Conservation (phyloP, 2,329 filamentous ascomycete genomes). For the Dryadomyces sulphureus region DNA sequence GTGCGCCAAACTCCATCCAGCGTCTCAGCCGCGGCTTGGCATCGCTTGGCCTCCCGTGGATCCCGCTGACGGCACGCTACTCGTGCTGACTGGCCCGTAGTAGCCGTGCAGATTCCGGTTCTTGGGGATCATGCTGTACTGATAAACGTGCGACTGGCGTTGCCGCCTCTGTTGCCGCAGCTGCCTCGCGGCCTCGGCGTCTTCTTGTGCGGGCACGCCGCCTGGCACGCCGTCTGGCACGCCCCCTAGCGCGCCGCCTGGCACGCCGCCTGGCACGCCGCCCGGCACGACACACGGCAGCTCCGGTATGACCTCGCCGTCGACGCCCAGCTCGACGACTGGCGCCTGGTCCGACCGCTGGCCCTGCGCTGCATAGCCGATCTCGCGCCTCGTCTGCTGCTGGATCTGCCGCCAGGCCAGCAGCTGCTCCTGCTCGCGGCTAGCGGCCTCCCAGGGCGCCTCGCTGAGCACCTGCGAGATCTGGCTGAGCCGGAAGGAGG, state of each 20-base stretch:
- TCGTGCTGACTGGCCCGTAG: constrained; percentile 29
- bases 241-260: too few relatives aligned
- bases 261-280: too few relatives aligned
- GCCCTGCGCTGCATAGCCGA: background rate
- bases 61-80: too few relatives aligned
- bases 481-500: background rate
- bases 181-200: too few relatives aligned
- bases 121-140: too few relatives aligned
- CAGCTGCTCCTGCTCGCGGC: background rate
- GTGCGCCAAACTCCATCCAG: constrained; percentile 17
- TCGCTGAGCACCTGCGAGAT: too few relatives aligned
- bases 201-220: background rate
- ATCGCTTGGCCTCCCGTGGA: too few relatives aligned
- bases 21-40: constrained; percentile 27
- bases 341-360: too few relatives aligned
- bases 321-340: constrained; percentile 23
- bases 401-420: background rate
- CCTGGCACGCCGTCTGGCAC: too few relatives aligned
- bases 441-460: too few relatives aligned
- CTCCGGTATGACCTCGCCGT: constrained; percentile 19
- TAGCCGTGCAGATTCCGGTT: constrained; percentile 29
- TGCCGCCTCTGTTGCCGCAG: too few relatives aligned
- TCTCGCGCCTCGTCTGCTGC: background rate
- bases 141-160: too few relatives aligned
- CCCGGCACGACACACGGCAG: constrained; percentile 14